phyloP scores from a whole-genome alignment of 106 monocot genomes.

The Dioscorea alata region DNA sequence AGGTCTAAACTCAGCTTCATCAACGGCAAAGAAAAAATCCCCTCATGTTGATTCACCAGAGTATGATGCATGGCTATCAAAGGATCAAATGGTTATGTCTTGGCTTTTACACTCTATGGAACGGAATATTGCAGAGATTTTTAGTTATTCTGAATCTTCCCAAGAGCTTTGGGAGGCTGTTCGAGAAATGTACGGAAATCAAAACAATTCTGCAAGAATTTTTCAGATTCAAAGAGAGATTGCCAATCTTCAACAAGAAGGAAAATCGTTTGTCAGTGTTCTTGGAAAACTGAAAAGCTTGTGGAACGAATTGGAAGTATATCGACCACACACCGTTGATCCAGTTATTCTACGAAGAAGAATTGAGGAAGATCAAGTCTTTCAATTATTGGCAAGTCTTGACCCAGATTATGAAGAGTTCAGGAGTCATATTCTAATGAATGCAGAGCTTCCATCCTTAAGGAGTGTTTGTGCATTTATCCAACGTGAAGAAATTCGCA shows the following conservation, averaged over 20 bases:
- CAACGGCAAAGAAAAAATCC: neutral
- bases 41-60: neutral
- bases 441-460: neutral
- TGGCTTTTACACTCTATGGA: neutral
- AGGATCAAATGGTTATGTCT: neutral
- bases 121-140: neutral
- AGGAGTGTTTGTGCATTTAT: neutral
- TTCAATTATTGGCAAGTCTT: neutral
- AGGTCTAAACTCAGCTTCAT: neutral
- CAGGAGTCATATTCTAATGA: neutral
- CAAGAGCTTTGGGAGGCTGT: neutral
- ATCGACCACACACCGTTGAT: neutral
- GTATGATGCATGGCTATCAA: neutral
- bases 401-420: neutral
- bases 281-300: neutral
- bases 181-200: neutral
- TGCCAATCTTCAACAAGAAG: neutral
- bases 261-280: neutral
- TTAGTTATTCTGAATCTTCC: neutral
- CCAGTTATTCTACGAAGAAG: neutral
- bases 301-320: neutral
- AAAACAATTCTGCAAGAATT: neutral
- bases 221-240: neutral
- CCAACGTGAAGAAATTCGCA: neutral
- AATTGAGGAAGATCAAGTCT: neutral